Conservation (phyloP, 164 flowering plant species). For the Tinospora cordifolia region DNA sequence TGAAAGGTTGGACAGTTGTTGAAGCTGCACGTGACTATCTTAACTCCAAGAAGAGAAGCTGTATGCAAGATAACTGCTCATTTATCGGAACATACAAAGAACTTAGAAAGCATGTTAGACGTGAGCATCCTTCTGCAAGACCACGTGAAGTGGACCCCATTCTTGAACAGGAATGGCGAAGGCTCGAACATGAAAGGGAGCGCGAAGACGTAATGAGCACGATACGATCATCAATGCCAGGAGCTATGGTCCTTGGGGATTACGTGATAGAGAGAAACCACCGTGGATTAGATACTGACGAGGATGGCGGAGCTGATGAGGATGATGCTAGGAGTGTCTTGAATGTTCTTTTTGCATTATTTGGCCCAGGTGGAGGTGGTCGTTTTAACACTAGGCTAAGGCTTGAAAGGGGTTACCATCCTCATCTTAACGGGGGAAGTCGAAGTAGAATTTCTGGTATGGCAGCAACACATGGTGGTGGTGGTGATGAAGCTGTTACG, state of each 20-base stretch:
- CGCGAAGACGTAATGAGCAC: slow-evolving; percentile 48
- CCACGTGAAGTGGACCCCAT: slow-evolving; percentile 43
- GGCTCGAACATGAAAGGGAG: slow-evolving; percentile 42
- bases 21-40: slow-evolving; percentile 40
- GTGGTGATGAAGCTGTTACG: neutral
- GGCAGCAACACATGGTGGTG: slow-evolving; percentile 10
- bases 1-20: slow-evolving; percentile 46
- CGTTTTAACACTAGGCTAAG: slow-evolving; percentile 33
- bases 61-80: slow-evolving; percentile 39
- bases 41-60: slow-evolving; percentile 33
- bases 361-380: slow-evolving; percentile 38
- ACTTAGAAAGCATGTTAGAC: slow-evolving; percentile 35
- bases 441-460: slow-evolving; percentile 5
- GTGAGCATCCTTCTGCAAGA: slow-evolving; percentile 34
- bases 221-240: slow-evolving; percentile 44
- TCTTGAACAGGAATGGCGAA: slow-evolving; percentile 40
- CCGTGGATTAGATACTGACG: slow-evolving; percentile 22
- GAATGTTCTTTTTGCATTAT: slow-evolving; percentile 49
- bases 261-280: slow-evolving; percentile 40
- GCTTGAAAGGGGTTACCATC: slow-evolving; percentile 26
- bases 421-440: slow-evolving; percentile 10
- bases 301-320: slow-evolving; percentile 20
- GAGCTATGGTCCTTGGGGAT: slow-evolving; percentile 45
- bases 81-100: slow-evolving; percentile 35
- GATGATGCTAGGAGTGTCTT: slow-evolving; percentile 27